A percentile compares a stretch with the other conserved stretches of the same genome.
These are phyloP conservation scores for Lachnellula occidentalis DNA, from an alignment of 2,329 filamentous ascomycete species.

Conservation along the genomic window DNA sequence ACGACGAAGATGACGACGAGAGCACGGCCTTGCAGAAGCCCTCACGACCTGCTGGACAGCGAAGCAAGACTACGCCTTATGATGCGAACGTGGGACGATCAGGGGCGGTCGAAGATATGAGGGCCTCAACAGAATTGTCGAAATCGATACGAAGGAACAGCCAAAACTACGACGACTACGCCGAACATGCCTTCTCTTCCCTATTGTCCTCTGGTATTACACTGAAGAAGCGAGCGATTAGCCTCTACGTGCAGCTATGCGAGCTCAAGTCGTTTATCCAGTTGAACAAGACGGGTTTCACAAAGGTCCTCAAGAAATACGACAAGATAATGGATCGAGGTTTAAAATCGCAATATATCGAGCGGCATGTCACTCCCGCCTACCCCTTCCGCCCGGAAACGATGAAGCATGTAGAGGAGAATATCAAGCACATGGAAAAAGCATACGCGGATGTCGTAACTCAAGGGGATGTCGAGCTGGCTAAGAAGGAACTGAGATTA, in stretches of 20 bases:
- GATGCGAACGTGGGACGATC: constrained; percentile 16
- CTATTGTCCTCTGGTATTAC: constrained; percentile 71
- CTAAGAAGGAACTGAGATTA: constrained; percentile 79
- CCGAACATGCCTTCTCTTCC: constrained; percentile 65
- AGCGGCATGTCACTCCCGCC: constrained; percentile 65
- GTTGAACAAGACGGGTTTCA: constrained; percentile 93
- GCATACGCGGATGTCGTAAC: constrained; percentile 80
- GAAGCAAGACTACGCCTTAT: constrained; percentile 30
- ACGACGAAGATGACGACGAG: constrained; percentile 61
- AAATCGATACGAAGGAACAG: constrained; percentile 57
- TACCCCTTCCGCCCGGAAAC: constrained; percentile 77
- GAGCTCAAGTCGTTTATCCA: constrained; percentile 95
- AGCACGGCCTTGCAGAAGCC: constrained; percentile 39
- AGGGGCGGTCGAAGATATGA: constrained; percentile 45
- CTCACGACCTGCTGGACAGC: constrained; percentile 27
- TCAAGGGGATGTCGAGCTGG: constrained; percentile 68
- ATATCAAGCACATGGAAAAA: constrained; percentile 69
- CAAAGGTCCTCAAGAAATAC: constrained; percentile 96
- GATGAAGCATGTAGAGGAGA: constrained; percentile 62
- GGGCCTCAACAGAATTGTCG: constrained; percentile 55
- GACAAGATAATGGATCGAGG: constrained; percentile 90
- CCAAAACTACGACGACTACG: constrained; percentile 68
- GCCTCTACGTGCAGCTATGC: constrained; percentile 85
- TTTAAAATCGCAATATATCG: constrained; percentile 72
- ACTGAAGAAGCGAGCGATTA: constrained; percentile 85